Conservation (phyloP, 805 yeast genomes). For the Candida nanaspora region DNA sequence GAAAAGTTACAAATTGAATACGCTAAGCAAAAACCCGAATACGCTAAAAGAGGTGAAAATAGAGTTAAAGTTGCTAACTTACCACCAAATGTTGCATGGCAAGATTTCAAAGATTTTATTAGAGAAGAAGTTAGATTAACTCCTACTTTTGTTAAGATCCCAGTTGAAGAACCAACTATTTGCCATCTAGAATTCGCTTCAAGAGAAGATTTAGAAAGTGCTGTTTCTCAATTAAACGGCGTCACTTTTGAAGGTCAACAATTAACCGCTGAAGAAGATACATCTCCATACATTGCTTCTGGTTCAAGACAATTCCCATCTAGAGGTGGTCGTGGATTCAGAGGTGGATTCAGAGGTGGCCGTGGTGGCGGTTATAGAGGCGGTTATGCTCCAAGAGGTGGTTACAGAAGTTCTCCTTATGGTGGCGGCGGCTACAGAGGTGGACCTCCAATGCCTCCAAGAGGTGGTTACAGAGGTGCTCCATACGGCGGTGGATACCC, state of each 20-base stretch:
- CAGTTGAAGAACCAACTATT: conserved; percentile 34
- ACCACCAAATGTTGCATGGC: conserved; percentile 79
- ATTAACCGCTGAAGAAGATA: conserved; percentile 73
- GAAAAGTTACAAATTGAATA: conserved; percentile 44
- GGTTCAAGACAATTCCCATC: conserved; percentile 41
- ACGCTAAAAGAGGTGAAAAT: conserved; percentile 62
- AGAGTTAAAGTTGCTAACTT: conserved; percentile 64
- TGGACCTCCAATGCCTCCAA: conserved; percentile 20
- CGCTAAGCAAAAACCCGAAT: conserved; percentile 44
- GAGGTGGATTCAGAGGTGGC: conserved; percentile 26
- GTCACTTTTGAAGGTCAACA: conserved; percentile 58
- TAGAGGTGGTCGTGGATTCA: conserved; percentile 34
- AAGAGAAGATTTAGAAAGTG: conserved; percentile 69
- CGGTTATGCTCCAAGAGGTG: conserved; percentile 29
- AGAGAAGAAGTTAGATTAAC: conserved; percentile 62
- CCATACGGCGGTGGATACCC: conserved; percentile 27
- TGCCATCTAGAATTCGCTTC: conserved; percentile 52
- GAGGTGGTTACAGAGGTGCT: conserved; percentile 27
- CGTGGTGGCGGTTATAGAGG: conserved; percentile 31
- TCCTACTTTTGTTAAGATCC: conserved; percentile 55
- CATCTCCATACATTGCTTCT: conserved; percentile 43
- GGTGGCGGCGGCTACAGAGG: conserved; percentile 32
- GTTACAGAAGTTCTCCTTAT: conserved; percentile 24
- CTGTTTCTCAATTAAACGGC: conserved; percentile 67
- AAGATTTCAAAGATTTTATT: conserved; percentile 84